Percentiles rank a stretch among this genome's conserved stretches.
These are phyloP conservation scores for Salix exigua DNA, from an alignment of 345 rosid genomes.

Conservation along the genomic window DNA sequence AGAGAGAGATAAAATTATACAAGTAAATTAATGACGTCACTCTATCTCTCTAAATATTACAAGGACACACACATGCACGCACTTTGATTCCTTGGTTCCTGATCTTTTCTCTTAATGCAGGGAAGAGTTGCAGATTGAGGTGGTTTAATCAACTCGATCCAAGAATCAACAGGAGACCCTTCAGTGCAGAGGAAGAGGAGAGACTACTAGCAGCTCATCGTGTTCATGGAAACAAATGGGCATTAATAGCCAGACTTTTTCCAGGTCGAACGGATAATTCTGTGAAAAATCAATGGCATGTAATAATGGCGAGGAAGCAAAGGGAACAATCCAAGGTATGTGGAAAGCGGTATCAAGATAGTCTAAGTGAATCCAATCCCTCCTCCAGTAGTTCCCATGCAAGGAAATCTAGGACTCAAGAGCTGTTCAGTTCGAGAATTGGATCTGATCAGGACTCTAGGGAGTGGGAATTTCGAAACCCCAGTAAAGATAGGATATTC, in stretches of 20 bases:
- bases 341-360: constrained; percentile 36
- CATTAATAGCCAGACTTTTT: constrained; percentile 29
- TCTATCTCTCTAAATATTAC: neutral
- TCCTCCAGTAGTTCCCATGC: constrained; percentile 8
- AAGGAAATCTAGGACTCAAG: constrained; percentile 31
- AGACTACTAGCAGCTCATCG: constrained; percentile 29
- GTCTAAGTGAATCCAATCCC: constrained; percentile 9
- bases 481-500: constrained; percentile 27
- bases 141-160: constrained; percentile 37
- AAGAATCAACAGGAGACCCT: constrained; percentile 32
- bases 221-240: constrained; percentile 34
- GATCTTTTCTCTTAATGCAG: neutral
- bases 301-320: constrained; percentile 30
- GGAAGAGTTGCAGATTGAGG: constrained; percentile 36
- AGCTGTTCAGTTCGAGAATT: constrained; percentile 21
- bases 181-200: constrained; percentile 26
- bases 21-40: neutral
- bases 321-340: constrained; percentile 35
- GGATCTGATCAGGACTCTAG: constrained; percentile 24
- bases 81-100: neutral
- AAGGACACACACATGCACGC: neutral
- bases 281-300: constrained; percentile 35
- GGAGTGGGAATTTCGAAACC: constrained; percentile 33
- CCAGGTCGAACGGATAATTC: constrained; percentile 35
- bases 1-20: neutral